Conservation (phyloP, 495 filamentous ascomycete species). For the Tuber indicum region DNA sequence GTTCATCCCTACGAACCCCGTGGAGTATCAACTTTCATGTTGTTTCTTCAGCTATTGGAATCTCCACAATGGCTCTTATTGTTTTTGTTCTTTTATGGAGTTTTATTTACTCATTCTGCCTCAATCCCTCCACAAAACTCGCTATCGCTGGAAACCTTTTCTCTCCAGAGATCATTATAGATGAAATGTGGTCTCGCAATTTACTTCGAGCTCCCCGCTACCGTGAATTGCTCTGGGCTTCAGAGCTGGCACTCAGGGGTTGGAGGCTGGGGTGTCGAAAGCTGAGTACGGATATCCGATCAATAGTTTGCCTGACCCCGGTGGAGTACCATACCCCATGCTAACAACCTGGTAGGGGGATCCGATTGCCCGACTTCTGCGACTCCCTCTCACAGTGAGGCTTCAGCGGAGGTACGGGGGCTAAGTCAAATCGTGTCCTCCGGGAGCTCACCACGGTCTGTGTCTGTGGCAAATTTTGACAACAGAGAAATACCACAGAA, state of each 20-base stretch:
- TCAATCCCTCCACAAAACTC: neutral
- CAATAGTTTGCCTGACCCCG: neutral
- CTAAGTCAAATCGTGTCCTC: neutral
- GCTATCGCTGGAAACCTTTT: neutral
- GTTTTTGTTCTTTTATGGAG: neutral
- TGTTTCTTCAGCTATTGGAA: neutral
- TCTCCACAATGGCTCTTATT: neutral
- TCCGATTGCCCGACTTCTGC: neutral
- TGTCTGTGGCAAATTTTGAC: neutral
- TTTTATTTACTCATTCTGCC: neutral
- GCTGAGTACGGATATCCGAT: neutral
- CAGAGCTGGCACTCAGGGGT: neutral
- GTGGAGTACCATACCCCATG: neutral
- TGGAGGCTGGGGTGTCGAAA: neutral
- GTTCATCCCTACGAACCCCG: neutral
- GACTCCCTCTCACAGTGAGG: neutral
- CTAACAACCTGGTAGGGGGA: neutral
- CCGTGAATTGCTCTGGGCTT: neutral
- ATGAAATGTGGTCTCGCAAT: neutral
- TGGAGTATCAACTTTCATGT: neutral
- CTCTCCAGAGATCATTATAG: neutral
- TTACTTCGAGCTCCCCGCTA: neutral
- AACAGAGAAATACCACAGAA: neutral
- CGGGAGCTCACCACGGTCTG: neutral
- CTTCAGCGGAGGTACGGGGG: neutral